Conservation (phyloP, 257 asterid species). For the Fraxinus americana region DNA sequence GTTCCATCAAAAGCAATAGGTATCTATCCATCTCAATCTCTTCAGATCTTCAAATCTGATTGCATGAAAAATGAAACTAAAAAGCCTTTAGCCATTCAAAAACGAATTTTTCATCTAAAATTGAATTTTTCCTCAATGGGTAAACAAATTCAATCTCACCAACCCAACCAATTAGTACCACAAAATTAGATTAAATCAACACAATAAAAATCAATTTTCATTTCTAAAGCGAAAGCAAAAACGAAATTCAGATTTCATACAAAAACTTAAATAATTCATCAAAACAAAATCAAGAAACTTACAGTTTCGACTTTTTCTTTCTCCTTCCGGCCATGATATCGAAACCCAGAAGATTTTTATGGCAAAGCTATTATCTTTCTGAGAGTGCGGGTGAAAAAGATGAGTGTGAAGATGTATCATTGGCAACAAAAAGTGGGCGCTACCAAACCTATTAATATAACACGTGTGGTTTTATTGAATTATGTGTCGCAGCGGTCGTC, state of each 20-base stretch:
- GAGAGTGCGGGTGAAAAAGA: slow-evolving; percentile 18
- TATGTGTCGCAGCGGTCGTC: not conserved
- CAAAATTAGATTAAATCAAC: not conserved
- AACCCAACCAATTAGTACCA: not conserved
- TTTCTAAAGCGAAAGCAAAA: not conserved
- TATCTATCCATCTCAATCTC: not conserved
- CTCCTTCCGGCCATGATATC: slow-evolving; percentile 54
- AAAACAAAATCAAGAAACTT: slow-evolving; percentile 19
- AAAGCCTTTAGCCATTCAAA: not conserved
- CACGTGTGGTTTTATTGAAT: slow-evolving; percentile 36
- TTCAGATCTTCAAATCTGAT: slow-evolving; percentile 27
- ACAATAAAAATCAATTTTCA: not conserved
- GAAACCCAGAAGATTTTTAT: slow-evolving; percentile 27
- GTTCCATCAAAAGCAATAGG: slow-evolving; percentile 1
- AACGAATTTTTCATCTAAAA: not conserved
- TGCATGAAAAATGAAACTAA: slow-evolving; percentile 11
- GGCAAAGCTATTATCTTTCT: not conserved
- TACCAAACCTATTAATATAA: slow-evolving; percentile 26
- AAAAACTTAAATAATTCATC: not conserved
- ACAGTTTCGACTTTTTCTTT: slow-evolving; percentile 55
- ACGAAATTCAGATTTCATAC: slow-evolving; percentile 1
- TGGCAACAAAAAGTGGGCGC: slow-evolving; percentile 37
- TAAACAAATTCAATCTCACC: slow-evolving; percentile 9
- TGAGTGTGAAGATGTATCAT: slow-evolving; percentile 22
- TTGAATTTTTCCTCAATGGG: not conserved